A percentile compares a stretch with the other conserved stretches of the same genome.
Evolutionary conservation across 2,329 filamentous ascomycete species (phyloP).

Genomic region (Exophiala xenobiotica): DNA sequence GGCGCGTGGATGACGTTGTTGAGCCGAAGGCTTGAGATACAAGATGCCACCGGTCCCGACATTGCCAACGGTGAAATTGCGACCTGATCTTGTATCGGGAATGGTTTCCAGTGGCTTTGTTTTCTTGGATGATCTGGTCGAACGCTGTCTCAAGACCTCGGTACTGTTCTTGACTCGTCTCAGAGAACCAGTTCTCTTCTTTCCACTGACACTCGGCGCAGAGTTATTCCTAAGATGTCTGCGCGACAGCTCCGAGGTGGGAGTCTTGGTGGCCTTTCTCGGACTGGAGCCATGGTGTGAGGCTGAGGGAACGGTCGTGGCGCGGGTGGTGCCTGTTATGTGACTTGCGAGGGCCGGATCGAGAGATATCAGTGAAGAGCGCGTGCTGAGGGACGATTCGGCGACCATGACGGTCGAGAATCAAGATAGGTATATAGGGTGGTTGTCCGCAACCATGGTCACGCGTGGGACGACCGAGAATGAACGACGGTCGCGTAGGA

Average conservation of each 20-base stretch:
- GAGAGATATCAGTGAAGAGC: conserved; percentile 29
- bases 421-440: conserved; percentile 10
- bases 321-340: conserved; percentile 24
- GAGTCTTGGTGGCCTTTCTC: conserved; percentile 23
- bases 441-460: conserved; percentile 17
- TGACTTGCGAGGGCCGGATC: conserved; percentile 31
- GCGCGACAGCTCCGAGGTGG: conserved; percentile 17
- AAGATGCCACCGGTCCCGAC: conserved; percentile 81
- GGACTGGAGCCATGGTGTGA: conserved; percentile 29
- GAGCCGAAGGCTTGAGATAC: conserved; percentile 65
- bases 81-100: conserved; percentile 64
- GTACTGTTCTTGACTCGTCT: conserved; percentile 51
- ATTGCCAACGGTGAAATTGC: conserved; percentile 76
- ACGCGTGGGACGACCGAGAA: conserved; percentile 6
- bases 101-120: conserved; percentile 60
- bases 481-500: neutral
- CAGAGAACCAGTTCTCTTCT: conserved; percentile 38
- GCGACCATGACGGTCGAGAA: conserved; percentile 23
- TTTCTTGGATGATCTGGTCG: conserved; percentile 48
- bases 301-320: conserved; percentile 17
- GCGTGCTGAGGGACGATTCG: conserved; percentile 26
- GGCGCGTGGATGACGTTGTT: conserved; percentile 38
- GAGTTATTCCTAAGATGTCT: conserved; percentile 29
- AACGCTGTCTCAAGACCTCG: conserved; percentile 47
- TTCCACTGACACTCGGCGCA: conserved; percentile 22